phyloP scores from a whole-genome alignment of 2,329 filamentous ascomycete species.

The Paraconiothyrium sp. region DNA sequence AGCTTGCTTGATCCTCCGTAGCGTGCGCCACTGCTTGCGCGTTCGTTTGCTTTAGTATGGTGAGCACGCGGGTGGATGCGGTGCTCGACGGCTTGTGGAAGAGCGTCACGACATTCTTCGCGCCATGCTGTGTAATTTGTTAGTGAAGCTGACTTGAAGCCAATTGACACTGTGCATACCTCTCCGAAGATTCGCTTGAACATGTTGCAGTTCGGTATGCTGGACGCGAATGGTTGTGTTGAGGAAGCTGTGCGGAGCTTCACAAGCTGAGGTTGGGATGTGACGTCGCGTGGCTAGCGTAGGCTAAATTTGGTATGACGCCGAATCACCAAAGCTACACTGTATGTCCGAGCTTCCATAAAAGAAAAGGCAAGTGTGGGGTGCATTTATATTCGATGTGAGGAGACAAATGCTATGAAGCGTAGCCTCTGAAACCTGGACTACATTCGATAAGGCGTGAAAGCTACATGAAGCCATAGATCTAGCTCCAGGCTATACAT shows the following conservation, averaged over 20 bases:
- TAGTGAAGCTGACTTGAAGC: slow-evolving; percentile 56
- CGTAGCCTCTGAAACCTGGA: not conserved
- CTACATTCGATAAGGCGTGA: not conserved
- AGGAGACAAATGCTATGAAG: not conserved
- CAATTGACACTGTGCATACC: slow-evolving; percentile 12
- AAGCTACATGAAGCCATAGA: not conserved
- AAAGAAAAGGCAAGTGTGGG: not conserved
- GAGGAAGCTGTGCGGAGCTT: slow-evolving; percentile 3
- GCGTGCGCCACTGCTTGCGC: slow-evolving; percentile 73
- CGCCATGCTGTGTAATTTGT: slow-evolving; percentile 50
- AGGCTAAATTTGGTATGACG: slow-evolving; percentile 8
- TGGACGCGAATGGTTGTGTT: not conserved
- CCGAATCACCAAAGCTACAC: not conserved
- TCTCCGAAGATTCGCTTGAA: slow-evolving; percentile 21
- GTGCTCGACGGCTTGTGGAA: slow-evolving; percentile 86
- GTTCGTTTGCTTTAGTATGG: slow-evolving; percentile 81
- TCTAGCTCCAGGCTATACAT: not conserved
- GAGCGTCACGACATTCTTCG: slow-evolving; percentile 87
- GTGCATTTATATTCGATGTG: not conserved
- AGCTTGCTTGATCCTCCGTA: slow-evolving; percentile 78
- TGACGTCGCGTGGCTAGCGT: not conserved
- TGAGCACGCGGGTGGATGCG: slow-evolving; percentile 76
- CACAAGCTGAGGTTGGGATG: slow-evolving; percentile 7
- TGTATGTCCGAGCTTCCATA: not conserved
- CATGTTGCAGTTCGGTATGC: slow-evolving; percentile 5